Percentiles rank a stretch among this genome's conserved stretches.
Evolutionary conservation across 805 yeast species (phyloP).

Genomic region (Saccharomycopsis oosterbeekiorum): DNA sequence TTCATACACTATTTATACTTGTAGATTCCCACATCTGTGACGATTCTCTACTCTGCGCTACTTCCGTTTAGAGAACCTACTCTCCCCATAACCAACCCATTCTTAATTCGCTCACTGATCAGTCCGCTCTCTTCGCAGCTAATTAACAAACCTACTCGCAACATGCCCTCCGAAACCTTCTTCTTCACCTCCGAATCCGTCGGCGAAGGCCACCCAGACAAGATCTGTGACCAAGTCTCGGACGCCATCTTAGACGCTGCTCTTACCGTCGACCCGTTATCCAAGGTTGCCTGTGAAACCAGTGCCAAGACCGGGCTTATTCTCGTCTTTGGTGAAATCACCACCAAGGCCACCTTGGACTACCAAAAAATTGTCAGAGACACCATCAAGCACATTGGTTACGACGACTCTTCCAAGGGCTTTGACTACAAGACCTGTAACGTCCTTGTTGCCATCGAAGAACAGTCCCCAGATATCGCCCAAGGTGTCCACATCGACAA

Average conservation of each 20-base stretch:
- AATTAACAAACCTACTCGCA: not conserved
- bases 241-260: constrained; percentile 98
- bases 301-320: constrained; percentile 99
- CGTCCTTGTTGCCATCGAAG: constrained; percentile 97
- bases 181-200: constrained; percentile 81
- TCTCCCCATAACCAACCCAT: too few species aligned
- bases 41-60: not conserved
- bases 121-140: not conserved
- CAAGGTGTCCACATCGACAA: constrained; percentile 96
- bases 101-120: not conserved
- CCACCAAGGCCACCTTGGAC: constrained; percentile 92
- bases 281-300: constrained; percentile 99
- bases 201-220: constrained; percentile 93
- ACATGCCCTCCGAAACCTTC: constrained; percentile 31
- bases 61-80: not conserved
- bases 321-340: constrained; percentile 98
- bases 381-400: constrained; percentile 97
- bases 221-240: constrained; percentile 97
- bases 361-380: constrained; percentile 97
- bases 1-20: not conserved
- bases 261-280: constrained; percentile 87
- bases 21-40: not conserved
- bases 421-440: constrained; percentile 99
- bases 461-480: constrained; percentile 98
- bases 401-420: constrained; percentile 92